phyloP scores from a whole-genome alignment of 2,329 filamentous ascomycete genomes.

The Ophiobolus disseminans region DNA sequence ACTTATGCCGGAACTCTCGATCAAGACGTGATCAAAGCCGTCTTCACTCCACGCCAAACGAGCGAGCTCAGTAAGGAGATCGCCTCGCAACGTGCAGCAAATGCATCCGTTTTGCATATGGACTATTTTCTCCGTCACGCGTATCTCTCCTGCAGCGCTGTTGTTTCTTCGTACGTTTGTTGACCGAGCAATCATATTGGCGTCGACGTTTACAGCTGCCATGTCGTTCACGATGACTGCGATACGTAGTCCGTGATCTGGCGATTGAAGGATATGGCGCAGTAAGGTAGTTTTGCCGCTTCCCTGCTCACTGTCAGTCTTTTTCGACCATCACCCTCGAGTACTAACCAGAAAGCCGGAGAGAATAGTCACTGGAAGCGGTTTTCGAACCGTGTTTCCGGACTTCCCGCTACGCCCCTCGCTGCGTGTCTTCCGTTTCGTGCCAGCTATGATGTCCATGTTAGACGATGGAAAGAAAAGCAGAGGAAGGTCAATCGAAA shows the following conservation, averaged over 20 bases:
- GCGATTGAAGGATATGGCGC: constrained; percentile 69
- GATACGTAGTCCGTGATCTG: constrained; percentile 70
- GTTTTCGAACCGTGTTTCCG: constrained; percentile 25
- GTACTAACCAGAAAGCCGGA: constrained; percentile 64
- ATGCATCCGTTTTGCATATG: constrained; percentile 76
- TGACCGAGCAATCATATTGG: constrained; percentile 62
- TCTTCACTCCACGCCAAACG: constrained; percentile 65
- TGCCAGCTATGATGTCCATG: constrained; percentile 20
- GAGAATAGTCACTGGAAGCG: constrained; percentile 66
- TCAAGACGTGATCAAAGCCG: constrained; percentile 73
- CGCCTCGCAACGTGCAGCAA: constrained; percentile 76
- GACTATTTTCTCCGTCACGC: constrained; percentile 69
- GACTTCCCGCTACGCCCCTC: background rate
- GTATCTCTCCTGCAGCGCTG: constrained; percentile 50
- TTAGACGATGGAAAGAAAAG: background rate
- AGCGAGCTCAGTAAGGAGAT: constrained; percentile 73
- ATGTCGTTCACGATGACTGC: constrained; percentile 79
- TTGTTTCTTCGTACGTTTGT: constrained; percentile 42
- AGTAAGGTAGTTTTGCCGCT: constrained; percentile 75
- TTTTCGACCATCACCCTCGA: background rate
- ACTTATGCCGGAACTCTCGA: constrained; percentile 75
- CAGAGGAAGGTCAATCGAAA: constrained; percentile 1
- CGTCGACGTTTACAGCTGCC: constrained; percentile 67
- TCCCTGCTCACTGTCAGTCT: constrained; percentile 56
- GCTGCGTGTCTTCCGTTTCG: constrained; percentile 27